These are phyloP conservation scores for Lolium multiflorum DNA, from an alignment of 176 grass and related monocot genomes.

Conservation along the genomic window DNA sequence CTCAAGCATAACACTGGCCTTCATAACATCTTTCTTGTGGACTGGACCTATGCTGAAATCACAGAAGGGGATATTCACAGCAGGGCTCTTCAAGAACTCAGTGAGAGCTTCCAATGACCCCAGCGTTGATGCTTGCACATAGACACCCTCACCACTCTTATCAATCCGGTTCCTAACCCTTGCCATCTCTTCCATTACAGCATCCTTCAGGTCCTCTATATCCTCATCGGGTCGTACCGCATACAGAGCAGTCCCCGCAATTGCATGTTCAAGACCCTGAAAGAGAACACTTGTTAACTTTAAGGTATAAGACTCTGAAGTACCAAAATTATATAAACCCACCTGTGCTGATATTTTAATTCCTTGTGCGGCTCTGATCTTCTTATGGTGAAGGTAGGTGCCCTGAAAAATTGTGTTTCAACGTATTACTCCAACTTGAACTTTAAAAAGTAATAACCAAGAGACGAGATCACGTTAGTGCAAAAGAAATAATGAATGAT, in stretches of 20 bases:
- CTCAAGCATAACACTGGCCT: conserved; percentile 96
- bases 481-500: conserved; percentile 1
- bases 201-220: conserved; percentile 70
- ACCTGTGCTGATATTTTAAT: conserved; percentile 97
- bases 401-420: conserved; percentile 52
- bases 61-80: conserved; percentile 84
- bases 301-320: conserved; percentile 14
- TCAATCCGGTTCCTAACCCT: conserved; percentile 80
- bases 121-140: conserved; percentile 93
- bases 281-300: conserved; percentile 32
- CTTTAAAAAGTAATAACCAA: conserved; percentile 4
- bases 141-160: conserved; percentile 89
- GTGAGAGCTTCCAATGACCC: conserved; percentile 89
- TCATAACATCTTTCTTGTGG: conserved; percentile 98
- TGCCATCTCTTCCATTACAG: conserved; percentile 88
- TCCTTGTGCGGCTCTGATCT: conserved; percentile 92
- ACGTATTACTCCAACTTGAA: conserved; percentile 36
- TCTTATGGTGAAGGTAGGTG: conserved; percentile 82
- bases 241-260: conserved; percentile 93
- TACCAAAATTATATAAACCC: conserved; percentile 17
- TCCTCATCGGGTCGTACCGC: conserved; percentile 65
- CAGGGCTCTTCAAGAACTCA: conserved; percentile 84
- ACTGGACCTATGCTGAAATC: conserved; percentile 97
- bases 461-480: not conserved
- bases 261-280: conserved; percentile 90